Evolutionary conservation across 2,329 filamentous ascomycete species (phyloP).

Genomic region (Cryoendolithus antarcticus): DNA sequence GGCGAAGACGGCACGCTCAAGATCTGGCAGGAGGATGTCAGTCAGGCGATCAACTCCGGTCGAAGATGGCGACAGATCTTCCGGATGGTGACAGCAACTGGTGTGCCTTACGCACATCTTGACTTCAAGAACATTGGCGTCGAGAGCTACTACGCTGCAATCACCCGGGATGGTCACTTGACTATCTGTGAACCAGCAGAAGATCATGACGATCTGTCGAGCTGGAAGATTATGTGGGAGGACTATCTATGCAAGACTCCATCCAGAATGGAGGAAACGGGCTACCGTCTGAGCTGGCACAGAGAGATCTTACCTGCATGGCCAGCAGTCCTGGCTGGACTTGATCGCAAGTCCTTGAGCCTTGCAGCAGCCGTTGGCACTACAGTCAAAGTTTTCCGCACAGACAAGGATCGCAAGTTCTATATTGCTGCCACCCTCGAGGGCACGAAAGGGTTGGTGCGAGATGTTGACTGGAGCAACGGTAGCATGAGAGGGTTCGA

Average conservation of each 20-base stretch:
- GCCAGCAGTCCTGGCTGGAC: slow-evolving; percentile 64
- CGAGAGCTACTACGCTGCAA: slow-evolving; percentile 74
- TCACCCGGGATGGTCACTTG: slow-evolving; percentile 70
- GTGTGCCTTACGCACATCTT: slow-evolving; percentile 61
- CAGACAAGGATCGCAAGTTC: slow-evolving; percentile 62
- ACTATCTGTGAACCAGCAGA: slow-evolving; percentile 68
- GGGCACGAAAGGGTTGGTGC: slow-evolving; percentile 58
- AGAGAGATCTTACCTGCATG: slow-evolving; percentile 74
- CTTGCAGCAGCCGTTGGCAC: slow-evolving; percentile 81
- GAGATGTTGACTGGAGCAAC: slow-evolving; percentile 85
- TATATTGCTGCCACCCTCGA: slow-evolving; percentile 69
- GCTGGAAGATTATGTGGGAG: slow-evolving; percentile 64
- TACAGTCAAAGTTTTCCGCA: slow-evolving; percentile 70
- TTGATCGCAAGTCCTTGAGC: slow-evolving; percentile 64
- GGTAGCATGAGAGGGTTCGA: slow-evolving; percentile 86
- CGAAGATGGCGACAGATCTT: slow-evolving; percentile 66
- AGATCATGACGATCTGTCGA: slow-evolving; percentile 65
- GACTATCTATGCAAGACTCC: slow-evolving; percentile 62
- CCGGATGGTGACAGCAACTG: slow-evolving; percentile 53
- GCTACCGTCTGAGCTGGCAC: slow-evolving; percentile 78
- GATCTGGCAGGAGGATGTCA: slow-evolving; percentile 84
- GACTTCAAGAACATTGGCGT: slow-evolving; percentile 76
- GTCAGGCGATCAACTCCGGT: slow-evolving; percentile 59
- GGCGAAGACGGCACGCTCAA: slow-evolving; percentile 83
- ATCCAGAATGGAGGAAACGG: slow-evolving; percentile 69